Conservation (phyloP, 805 yeast species). For the Candida xyloterini region DNA sequence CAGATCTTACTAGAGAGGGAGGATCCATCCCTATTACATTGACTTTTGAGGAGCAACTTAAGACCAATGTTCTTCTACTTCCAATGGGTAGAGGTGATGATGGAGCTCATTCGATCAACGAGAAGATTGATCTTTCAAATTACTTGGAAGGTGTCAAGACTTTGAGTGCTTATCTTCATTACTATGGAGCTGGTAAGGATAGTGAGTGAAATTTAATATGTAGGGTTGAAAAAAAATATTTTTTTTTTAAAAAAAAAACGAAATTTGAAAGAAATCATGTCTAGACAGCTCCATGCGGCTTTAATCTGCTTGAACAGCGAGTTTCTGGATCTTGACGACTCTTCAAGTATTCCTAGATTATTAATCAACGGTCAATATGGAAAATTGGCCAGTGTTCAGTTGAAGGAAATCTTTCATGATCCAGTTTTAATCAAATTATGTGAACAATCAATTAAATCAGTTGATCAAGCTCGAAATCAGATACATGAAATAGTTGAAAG, state of each 20-base stretch:
- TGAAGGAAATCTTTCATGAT: conserved; percentile 19
- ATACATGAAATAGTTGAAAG: neutral
- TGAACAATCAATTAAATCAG: neutral
- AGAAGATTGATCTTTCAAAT: conserved; percentile 84
- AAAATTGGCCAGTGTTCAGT: conserved; percentile 13
- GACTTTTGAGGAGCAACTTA: conserved; percentile 84
- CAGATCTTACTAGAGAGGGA: conserved; percentile 98
- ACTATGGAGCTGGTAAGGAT: conserved; percentile 44
- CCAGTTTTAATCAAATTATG: conserved; percentile 3
- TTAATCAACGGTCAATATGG: conserved; percentile 31
- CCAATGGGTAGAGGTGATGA: conserved; percentile 99
- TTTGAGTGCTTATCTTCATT: conserved; percentile 89
- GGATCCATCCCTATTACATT: conserved; percentile 98
- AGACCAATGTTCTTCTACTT: conserved; percentile 80
- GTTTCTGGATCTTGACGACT: neutral
- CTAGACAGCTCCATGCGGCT: conserved; percentile 14
- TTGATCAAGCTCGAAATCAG: neutral
- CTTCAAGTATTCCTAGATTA: conserved; percentile 8
- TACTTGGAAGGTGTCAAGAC: conserved; percentile 93
- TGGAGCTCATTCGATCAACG: conserved; percentile 98
- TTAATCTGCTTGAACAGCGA: conserved; percentile 20
- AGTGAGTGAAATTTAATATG: conserved; percentile 1
- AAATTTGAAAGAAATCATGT: neutral
- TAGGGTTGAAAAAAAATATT: neutral
- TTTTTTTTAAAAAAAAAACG: neutral